Evolutionary conservation across 73 alveolate species (phyloP), one percentile per base, ranked within the genome.

Genomic region (Paramecium pentaurelia): DNA sequence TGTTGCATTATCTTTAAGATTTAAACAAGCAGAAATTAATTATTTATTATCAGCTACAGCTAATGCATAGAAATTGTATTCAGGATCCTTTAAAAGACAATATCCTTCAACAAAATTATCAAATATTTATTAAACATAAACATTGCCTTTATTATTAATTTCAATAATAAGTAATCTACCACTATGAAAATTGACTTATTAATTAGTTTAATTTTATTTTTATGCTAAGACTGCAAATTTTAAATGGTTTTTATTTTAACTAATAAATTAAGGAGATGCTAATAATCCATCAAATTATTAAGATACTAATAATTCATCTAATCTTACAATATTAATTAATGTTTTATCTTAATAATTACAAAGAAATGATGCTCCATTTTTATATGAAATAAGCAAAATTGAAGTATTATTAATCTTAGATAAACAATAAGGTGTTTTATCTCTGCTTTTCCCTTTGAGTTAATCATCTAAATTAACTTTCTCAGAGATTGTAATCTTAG

Each of bases 121-220:
- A 75, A 42, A 38, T 1, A 75, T 38, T 75, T 36, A 22, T 42
- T 75, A 75, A 34, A 38, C 88, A 75, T 20, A 14, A 38, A 75
- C 9, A n/a, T 75, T 38, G 0, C 88, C 88, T 22, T 22, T 30
- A 6, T 38, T 75, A 80, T 80, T 28, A 6, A 80, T 32, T 80
- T 80, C 91, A 80, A 80, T 45, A 49, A 80, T 45, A 40, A 49
- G 28, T 16, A 80, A 80, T 47, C 58, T 80, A 8, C 91, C 91
- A 40, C 47, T 45, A 80, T 80, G 71, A 42, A 80, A 80, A 45
- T 42, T 45, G 0, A 44, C 36, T 80, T 80, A 49, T 28, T 80
- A 7, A 27, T 30, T 45, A 14, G 91, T 27, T 38, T 20, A 6
- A 20, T 22, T 42, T 32, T 80, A 44, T 80, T 80, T 80, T 42